Evolutionary conservation across 129 eudicot genomes (phyloP).

Genomic region (Kitagawia praeruptora): DNA sequence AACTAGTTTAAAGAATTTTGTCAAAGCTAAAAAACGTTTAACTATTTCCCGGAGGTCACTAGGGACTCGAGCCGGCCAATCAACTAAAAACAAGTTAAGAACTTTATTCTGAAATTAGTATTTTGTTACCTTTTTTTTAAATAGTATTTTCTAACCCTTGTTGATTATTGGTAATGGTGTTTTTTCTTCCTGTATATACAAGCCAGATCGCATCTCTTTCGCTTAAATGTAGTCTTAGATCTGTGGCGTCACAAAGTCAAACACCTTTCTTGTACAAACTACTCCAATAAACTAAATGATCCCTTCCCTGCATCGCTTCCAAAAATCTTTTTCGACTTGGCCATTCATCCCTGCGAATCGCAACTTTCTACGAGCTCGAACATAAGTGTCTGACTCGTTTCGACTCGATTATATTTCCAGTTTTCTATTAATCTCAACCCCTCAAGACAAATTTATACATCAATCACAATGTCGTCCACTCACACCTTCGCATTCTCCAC

Average conservation of each 20-base stretch:
- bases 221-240: neutral
- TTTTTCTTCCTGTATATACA: neutral
- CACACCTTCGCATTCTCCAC: conserved; percentile 30
- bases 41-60: too few species aligned
- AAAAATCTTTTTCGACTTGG: neutral
- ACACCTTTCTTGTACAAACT: neutral
- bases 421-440: too few species aligned
- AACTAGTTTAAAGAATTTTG: too few species aligned
- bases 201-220: conserved; percentile 4
- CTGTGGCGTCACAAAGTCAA: neutral
- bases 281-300: neutral
- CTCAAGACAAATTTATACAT: too few species aligned
- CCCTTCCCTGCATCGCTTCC: neutral
- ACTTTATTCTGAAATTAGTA: too few species aligned
- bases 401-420: neutral
- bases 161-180: neutral
- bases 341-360: neutral
- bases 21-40: too few species aligned
- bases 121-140: too few species aligned
- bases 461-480: conserved; percentile 48
- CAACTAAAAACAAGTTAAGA: too few species aligned
- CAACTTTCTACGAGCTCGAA: neutral
- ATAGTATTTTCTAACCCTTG: neutral
- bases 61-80: neutral
- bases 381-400: neutral